Conservation (phyloP, 2,329 filamentous ascomycete species). For the Alternaria ventricosa region DNA sequence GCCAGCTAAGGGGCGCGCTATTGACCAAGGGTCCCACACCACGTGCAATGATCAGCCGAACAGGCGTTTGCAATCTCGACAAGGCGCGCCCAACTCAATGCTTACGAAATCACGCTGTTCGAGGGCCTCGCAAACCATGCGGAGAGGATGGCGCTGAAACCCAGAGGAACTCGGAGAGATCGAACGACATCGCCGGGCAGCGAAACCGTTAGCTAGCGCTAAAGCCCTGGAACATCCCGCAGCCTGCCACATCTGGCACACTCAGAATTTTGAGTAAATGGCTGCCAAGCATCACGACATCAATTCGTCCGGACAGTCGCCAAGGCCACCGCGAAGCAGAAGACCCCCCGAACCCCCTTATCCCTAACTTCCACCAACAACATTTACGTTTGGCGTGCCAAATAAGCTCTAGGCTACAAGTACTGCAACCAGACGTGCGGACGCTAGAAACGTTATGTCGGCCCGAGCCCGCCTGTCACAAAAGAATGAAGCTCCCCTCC, state of each 20-base stretch:
- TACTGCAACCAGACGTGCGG: background rate
- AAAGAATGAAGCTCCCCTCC: background rate
- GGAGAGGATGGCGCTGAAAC: background rate
- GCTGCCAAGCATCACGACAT: background rate
- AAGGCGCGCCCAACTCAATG: background rate
- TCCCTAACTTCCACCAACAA: background rate
- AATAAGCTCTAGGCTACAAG: background rate
- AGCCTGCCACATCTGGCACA: background rate
- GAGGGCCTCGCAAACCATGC: background rate
- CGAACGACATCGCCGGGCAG: background rate
- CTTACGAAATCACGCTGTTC: background rate
- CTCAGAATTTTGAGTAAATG: background rate
- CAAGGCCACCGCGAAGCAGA: background rate
- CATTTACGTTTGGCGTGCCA: background rate
- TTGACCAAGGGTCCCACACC: background rate
- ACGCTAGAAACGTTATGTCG: background rate
- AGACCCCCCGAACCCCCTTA: background rate
- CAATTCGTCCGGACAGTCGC: background rate
- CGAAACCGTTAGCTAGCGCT: background rate
- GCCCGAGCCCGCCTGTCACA: background rate
- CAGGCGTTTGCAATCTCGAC: background rate
- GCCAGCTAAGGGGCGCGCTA: background rate
- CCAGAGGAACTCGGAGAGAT: background rate
- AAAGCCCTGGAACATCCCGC: background rate
- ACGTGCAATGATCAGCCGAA: background rate